These are phyloP conservation scores for Datura wrightii DNA, from an alignment of 257 asterid genomes.

Conservation along the genomic window DNA sequence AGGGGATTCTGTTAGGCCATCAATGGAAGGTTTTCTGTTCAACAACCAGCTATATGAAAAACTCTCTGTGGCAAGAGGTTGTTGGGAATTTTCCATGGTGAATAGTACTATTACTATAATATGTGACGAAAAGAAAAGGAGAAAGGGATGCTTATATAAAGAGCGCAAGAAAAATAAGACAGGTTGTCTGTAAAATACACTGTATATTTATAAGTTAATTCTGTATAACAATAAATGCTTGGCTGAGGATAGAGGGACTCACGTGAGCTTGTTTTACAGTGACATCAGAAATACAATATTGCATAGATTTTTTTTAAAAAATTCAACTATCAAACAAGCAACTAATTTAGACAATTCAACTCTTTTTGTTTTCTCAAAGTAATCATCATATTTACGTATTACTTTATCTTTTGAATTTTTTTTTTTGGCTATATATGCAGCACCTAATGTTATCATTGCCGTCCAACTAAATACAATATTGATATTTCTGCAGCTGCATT, in stretches of 20 bases:
- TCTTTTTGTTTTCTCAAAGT: not conserved
- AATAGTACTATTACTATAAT: not conserved
- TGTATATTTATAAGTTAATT: not conserved
- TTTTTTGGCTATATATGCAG: not conserved
- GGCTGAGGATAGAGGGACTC: not conserved
- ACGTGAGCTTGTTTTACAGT: slow-evolving; percentile 27
- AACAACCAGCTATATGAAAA: slow-evolving; percentile 76
- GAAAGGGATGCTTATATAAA: slow-evolving; percentile 34
- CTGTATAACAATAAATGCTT: not conserved
- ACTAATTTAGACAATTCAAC: not conserved
- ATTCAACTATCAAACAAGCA: not conserved
- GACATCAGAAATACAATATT: slow-evolving; percentile 23
- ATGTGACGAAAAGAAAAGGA: slow-evolving; percentile 28
- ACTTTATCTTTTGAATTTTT: not conserved
- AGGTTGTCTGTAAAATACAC: not conserved
- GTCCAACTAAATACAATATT: slow-evolving; percentile 20
- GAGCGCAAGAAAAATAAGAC: not conserved
- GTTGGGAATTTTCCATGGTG: slow-evolving; percentile 59
- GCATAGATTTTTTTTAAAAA: not conserved
- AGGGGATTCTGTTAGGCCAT: slow-evolving; percentile 34
- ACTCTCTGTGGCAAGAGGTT: slow-evolving; percentile 65
- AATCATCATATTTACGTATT: not conserved
- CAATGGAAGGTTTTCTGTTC: slow-evolving; percentile 42
- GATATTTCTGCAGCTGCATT: not conserved
- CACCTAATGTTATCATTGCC: not conserved